phyloP scores from a whole-genome alignment of 805 yeast species.

The Metschnikowia hibisci region DNA sequence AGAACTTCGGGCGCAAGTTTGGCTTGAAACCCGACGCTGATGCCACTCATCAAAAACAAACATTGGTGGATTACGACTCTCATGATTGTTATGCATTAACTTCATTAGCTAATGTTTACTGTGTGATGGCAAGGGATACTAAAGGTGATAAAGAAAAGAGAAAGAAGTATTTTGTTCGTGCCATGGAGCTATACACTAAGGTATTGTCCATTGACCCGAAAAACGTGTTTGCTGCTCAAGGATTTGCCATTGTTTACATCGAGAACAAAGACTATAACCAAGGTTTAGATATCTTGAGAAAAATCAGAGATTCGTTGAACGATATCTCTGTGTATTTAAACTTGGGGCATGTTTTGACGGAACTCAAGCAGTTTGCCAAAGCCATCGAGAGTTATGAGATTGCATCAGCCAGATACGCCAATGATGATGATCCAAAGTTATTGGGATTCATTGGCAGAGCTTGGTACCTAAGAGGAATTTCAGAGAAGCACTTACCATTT shows the following conservation, averaged over 20 bases:
- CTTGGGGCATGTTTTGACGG: conserved; percentile 82
- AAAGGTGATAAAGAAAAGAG: conserved; percentile 49
- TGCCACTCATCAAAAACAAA: conserved; percentile 76
- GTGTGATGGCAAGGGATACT: conserved; percentile 73
- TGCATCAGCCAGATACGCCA: conserved; percentile 64
- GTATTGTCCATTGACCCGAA: conserved; percentile 78
- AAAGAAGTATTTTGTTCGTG: conserved; percentile 75
- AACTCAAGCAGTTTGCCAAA: conserved; percentile 74
- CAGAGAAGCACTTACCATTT: conserved; percentile 60
- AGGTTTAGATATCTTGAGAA: conserved; percentile 83
- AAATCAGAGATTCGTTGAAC: conserved; percentile 83
- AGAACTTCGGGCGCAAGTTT: conserved; percentile 50
- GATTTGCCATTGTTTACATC: conserved; percentile 88
- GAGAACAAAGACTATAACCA: conserved; percentile 71
- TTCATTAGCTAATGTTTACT: conserved; percentile 85
- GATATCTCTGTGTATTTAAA: conserved; percentile 81
- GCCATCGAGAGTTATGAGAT: conserved; percentile 87
- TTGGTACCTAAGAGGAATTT: conserved; percentile 76
- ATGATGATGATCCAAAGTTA: conserved; percentile 60
- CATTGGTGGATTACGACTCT: conserved; percentile 74
- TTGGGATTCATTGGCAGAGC: conserved; percentile 78
- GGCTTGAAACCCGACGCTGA: conserved; percentile 55
- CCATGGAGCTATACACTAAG: conserved; percentile 88
- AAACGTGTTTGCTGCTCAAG: conserved; percentile 96
- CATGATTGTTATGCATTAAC: conserved; percentile 89